Base-by-base conservation (phyloP, 768 basidiomycete genomes). In the Leccinum rimulosum region DNA sequence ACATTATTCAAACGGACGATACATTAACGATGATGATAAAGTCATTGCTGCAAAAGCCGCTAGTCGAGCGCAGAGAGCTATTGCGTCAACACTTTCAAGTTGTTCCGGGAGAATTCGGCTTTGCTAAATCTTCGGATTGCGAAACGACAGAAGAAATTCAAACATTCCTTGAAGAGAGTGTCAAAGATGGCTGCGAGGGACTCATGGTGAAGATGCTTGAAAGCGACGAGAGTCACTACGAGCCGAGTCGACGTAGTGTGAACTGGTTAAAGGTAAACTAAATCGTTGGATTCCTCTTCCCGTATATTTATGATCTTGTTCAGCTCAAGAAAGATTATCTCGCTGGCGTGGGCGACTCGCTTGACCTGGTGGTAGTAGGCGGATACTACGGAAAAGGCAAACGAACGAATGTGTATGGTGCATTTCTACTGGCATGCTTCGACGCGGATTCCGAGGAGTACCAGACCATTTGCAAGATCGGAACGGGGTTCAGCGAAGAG, bases 201-300 rank as follows among this genome's bases (percentile, higher is more conserved):
- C 82, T 99, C 50, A 99, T 99, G 97, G 93, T 99, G 59, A 99
- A 99, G 78, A 96, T 97, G 94, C 77, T 99, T 17, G 93, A 96
- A 45, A 89, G 84, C 50, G 89, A 93, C 40, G 91, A 89, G 7
- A 93, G 94, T 72, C 92, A 84, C 67, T 99, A 99, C 70, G 95
- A 98, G 74, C 97, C 97, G 9, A 96, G 93, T 73, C 78, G 96
- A 58, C 80, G 97, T 43, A 95, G 92, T 75, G 89, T 98, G 56
- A 98, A 98, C 70, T 99, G 97, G 97, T 78, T 99, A 15, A 99
- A 99, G 85, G 96, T 94, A 72, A 64, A 56, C 55, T 19, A 14
- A 31, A n/a, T 14, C 2, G 6, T 35, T 55, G 4, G 5, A 36
- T 38, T 40, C 19, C 8, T 31, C 14, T 17, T 51, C n/a, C 25